phyloP scores from a whole-genome alignment of 305 asterid species.

The Petunia hybrid region DNA sequence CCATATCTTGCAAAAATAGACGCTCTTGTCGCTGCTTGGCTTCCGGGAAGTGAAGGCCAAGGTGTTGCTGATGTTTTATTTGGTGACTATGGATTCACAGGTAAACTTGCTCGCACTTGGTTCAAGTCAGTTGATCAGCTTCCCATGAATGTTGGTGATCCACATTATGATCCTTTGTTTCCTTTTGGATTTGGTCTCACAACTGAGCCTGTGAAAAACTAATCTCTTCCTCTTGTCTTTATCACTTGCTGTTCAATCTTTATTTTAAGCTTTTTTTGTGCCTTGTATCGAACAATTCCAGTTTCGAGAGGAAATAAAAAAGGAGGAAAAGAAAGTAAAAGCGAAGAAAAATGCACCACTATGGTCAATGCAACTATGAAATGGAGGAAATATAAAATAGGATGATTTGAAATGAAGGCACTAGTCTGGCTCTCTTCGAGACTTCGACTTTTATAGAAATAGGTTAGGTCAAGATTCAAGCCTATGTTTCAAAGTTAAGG shows the following conservation, averaged over 20 bases:
- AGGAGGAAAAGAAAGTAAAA: too few relatives aligned
- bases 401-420: too few relatives aligned
- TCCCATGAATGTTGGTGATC: constrained; percentile 79
- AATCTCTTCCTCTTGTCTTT: neutral
- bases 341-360: neutral
- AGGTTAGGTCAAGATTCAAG: too few relatives aligned
- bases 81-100: constrained; percentile 67
- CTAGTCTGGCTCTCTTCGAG: too few relatives aligned
- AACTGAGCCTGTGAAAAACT: constrained; percentile 44
- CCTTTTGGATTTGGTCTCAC: constrained; percentile 69
- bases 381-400: neutral
- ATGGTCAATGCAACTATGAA: neutral
- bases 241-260: constrained; percentile 3
- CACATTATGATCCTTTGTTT: constrained; percentile 70
- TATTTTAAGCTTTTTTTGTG: neutral
- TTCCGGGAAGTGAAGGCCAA: constrained; percentile 81
- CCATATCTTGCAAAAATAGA: constrained; percentile 54
- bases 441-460: too few relatives aligned
- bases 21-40: constrained; percentile 84
- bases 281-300: constrained; percentile 9
- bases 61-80: constrained; percentile 71
- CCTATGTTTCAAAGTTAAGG: too few relatives aligned
- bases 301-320: neutral
- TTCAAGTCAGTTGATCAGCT: constrained; percentile 69
- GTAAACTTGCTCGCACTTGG: constrained; percentile 77